These are phyloP conservation scores for Paramecium octaurelia DNA, from an alignment of 73 alveolate species.

Conservation along the genomic window DNA sequence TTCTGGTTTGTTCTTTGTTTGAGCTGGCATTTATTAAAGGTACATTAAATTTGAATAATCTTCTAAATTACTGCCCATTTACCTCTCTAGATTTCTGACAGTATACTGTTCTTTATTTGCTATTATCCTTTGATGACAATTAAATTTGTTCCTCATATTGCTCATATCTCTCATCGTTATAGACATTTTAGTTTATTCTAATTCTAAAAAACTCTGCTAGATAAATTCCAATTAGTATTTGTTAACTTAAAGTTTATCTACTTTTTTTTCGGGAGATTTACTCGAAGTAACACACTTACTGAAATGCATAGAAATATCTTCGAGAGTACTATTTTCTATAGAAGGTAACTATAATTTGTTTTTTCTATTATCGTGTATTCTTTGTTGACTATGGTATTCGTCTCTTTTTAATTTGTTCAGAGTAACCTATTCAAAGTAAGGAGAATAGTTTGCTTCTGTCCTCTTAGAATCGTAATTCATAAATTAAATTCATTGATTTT, in stretches of 20 bases:
- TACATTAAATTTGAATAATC: neutral
- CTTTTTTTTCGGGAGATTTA: neutral
- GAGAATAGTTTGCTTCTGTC: neutral
- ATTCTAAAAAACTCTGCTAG: neutral
- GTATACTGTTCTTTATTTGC: neutral
- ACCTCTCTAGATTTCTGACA: neutral
- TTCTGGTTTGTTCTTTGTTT: neutral
- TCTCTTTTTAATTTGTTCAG: neutral
- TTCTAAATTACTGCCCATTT: neutral
- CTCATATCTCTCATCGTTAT: constrained; percentile 14
- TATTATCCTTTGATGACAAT: neutral
- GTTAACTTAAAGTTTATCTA: neutral
- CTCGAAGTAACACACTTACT: neutral
- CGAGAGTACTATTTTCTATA: neutral
- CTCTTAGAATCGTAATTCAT: neutral
- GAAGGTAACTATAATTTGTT: neutral
- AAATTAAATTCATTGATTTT: neutral
- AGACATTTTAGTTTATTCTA: neutral
- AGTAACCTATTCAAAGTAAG: neutral
- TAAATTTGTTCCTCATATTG: neutral
- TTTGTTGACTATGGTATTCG: neutral
- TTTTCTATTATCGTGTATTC: neutral
- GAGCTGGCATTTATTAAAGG: neutral
- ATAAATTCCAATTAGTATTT: neutral
- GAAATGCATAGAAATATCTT: constrained; percentile 8